A percentile compares a stretch with the other conserved stretches of the same genome.
These are phyloP conservation scores for Xylaria sp. DNA, from an alignment of 2,329 filamentous ascomycete genomes.

Conservation along the genomic window DNA sequence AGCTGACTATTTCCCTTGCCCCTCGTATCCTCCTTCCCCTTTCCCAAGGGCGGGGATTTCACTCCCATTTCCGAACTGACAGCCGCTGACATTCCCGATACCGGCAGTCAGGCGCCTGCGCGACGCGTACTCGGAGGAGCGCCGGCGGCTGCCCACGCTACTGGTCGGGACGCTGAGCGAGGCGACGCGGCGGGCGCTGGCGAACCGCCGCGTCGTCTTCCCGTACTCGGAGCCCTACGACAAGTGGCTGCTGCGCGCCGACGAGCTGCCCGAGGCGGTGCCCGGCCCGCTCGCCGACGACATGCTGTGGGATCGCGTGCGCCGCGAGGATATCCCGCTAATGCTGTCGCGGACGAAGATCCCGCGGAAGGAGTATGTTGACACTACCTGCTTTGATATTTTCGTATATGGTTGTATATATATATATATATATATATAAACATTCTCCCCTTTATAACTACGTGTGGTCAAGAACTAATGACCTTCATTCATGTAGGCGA, in stretches of 20 bases:
- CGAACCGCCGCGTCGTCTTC: conserved; percentile 34
- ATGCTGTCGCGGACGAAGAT: conserved; percentile 60
- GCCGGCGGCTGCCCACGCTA: conserved; percentile 33
- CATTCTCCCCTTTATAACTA: neutral
- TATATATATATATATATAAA: neutral
- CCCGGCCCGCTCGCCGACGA: conserved; percentile 35
- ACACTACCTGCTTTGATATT: neutral
- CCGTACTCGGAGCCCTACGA: conserved; percentile 43
- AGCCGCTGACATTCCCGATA: no score
- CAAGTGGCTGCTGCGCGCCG: conserved; percentile 61
- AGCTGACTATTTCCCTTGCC: no score
- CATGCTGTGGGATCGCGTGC: conserved; percentile 58
- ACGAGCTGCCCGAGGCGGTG: conserved; percentile 51
- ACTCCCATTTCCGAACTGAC: no score
- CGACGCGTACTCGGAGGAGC: conserved; percentile 24
- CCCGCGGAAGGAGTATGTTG: conserved; percentile 53
- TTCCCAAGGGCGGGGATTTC: no score
- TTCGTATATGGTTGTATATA: neutral
- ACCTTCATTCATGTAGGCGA: conserved; percentile 34
- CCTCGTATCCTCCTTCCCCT: no score
- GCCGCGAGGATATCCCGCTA: conserved; percentile 56
- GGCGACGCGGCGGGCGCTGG: conserved; percentile 36
- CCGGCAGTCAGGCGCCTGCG: conserved; percentile 28
- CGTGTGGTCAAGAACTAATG: neutral
- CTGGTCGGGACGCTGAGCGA: conserved; percentile 49